Evolutionary conservation across 2,329 filamentous ascomycete genomes (phyloP).

Genomic region (Fulvia fulva): DNA sequence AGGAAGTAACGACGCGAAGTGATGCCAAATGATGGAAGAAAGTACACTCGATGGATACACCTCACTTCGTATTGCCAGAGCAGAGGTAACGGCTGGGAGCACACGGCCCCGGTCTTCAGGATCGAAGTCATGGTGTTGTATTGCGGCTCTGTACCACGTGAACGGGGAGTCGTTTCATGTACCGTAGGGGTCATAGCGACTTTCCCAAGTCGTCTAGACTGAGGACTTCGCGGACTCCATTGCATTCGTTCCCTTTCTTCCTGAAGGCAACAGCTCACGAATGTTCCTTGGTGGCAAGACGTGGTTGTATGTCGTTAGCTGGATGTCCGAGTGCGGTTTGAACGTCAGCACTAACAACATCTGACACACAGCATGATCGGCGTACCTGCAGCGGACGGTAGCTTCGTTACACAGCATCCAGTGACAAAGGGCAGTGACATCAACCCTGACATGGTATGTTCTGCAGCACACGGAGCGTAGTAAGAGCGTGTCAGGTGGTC

Average conservation of each 20-base stretch:
- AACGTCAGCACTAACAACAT: neutral
- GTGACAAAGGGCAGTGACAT: neutral
- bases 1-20: neutral
- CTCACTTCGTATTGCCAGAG: neutral
- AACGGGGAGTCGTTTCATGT: no score
- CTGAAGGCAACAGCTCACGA: no score
- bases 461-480: neutral
- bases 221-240: no score
- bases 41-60: neutral
- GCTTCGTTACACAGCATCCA: neutral
- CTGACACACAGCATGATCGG: neutral
- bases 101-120: no score
- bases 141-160: no score
- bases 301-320: no score
- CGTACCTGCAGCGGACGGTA: neutral
- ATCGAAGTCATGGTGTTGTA: no score
- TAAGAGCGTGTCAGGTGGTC: neutral
- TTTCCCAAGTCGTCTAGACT: no score
- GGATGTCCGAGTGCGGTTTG: no score
- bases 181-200: no score
- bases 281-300: no score
- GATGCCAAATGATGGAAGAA: neutral
- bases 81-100: neutral
- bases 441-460: neutral
- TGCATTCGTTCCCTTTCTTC: no score